phyloP scores from a whole-genome alignment of 805 yeast species.

The Lipomyces lipofer region DNA sequence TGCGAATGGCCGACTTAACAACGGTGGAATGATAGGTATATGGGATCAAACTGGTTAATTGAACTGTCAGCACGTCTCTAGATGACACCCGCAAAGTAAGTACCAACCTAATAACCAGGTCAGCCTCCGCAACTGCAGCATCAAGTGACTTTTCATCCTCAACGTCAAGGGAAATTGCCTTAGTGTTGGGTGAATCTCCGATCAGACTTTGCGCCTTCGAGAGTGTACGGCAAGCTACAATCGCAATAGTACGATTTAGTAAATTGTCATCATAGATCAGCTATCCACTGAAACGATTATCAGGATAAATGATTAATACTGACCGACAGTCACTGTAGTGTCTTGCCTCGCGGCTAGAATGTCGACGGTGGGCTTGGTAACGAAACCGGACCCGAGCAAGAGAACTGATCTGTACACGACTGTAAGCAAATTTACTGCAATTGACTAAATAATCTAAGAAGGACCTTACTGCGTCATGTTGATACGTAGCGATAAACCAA shows the following conservation, averaged over 20 bases:
- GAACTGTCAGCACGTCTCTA: background rate
- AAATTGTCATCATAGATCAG: no score
- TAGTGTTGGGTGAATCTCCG: slow-evolving; percentile 59
- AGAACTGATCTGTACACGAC: slow-evolving; percentile 24
- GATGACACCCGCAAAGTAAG: background rate
- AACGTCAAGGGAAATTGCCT: slow-evolving; percentile 87
- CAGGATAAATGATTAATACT: slow-evolving; percentile 9
- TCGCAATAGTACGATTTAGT: background rate
- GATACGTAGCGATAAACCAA: no score
- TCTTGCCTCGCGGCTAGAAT: slow-evolving; percentile 73
- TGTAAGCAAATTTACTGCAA: no score
- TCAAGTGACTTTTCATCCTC: slow-evolving; percentile 76
- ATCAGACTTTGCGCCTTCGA: slow-evolving; percentile 85
- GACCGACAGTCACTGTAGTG: slow-evolving; percentile 79
- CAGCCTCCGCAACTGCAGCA: slow-evolving; percentile 71
- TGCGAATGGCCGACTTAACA: slow-evolving; percentile 88
- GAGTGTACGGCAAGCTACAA: slow-evolving; percentile 83
- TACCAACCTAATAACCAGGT: slow-evolving; percentile 73
- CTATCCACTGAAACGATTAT: no score
- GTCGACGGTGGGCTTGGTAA: slow-evolving; percentile 98
- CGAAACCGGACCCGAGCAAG: slow-evolving; percentile 69
- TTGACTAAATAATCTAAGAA: no score
- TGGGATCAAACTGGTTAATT: slow-evolving; percentile 71
- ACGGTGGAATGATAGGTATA: slow-evolving; percentile 92
- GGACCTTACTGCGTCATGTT: no score